Percentiles rank a stretch among this genome's conserved stretches.
These are phyloP conservation scores for Tetramitus jugosus DNA, from an alignment of 208 protist species.

Conservation along the genomic window DNA sequence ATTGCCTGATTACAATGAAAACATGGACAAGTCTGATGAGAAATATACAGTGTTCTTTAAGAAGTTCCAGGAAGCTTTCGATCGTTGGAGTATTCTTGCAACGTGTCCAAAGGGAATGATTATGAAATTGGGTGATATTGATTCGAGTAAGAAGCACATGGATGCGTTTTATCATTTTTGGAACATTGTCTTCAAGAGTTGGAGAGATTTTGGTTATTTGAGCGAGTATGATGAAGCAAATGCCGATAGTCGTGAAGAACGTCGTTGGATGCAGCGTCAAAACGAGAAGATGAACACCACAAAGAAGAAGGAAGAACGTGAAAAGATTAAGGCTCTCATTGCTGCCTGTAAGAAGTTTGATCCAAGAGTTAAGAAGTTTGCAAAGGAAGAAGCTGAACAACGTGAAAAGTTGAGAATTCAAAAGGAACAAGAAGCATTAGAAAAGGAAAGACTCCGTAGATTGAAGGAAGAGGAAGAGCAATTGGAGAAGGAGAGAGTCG, in stretches of 20 bases:
- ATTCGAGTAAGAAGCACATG: constrained; percentile 58
- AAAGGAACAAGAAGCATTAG: constrained; percentile 5
- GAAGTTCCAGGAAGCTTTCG: constrained; percentile 52
- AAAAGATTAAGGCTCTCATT: constrained; percentile 70
- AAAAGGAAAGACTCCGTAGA: not conserved
- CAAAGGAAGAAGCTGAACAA: constrained; percentile 51
- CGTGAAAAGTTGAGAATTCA: no score
- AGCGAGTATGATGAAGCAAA: constrained; percentile 82
- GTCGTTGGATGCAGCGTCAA: constrained; percentile 89
- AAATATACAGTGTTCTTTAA: constrained; percentile 73
- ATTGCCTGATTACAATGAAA: constrained; percentile 55
- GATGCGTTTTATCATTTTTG: constrained; percentile 88
- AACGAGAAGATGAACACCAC: constrained; percentile 76
- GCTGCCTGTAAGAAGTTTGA: constrained; percentile 76
- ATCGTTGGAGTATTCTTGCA: constrained; percentile 60
- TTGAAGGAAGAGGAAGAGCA: not conserved
- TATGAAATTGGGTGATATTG: constrained; percentile 61
- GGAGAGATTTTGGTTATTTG: constrained; percentile 85
- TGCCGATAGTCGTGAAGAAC: constrained; percentile 84
- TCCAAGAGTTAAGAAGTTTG: constrained; percentile 67
- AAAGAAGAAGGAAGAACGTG: constrained; percentile 68
- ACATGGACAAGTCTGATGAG: constrained; percentile 68
- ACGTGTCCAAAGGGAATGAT: constrained; percentile 37
- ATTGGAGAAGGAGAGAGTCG: not conserved
- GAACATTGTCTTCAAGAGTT: constrained; percentile 80